These are phyloP conservation scores for Aaosphaeria arxii DNA, from an alignment of 2,329 filamentous ascomycete species.

Conservation along the genomic window DNA sequence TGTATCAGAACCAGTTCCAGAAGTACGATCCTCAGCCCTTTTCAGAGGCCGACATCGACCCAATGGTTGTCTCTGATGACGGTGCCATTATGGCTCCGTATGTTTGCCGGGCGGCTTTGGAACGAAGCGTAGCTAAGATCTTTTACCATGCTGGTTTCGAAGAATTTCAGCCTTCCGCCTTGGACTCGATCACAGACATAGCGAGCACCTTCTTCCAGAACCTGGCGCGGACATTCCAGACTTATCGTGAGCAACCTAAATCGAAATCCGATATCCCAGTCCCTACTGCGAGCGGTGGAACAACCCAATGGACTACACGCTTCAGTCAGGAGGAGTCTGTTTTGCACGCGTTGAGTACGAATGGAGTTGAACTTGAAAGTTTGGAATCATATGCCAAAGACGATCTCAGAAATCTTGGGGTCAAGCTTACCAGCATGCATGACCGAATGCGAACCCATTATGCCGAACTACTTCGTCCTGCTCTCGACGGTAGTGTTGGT, in stretches of 20 bases:
- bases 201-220: slow-evolving; percentile 88
- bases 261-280: slow-evolving; percentile 51
- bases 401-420: slow-evolving; percentile 81
- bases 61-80: slow-evolving; percentile 86
- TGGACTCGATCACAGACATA: slow-evolving; percentile 86
- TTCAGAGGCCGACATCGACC: slow-evolving; percentile 77
- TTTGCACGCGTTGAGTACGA: slow-evolving; percentile 80
- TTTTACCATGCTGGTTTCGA: slow-evolving; percentile 97
- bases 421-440: slow-evolving; percentile 79
- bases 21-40: slow-evolving; percentile 93
- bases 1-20: slow-evolving; percentile 97
- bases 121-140: slow-evolving; percentile 88
- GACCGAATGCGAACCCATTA: slow-evolving; percentile 93
- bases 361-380: slow-evolving; percentile 75
- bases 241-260: slow-evolving; percentile 81
- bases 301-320: slow-evolving; percentile 57
- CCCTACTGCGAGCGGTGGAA: slow-evolving; percentile 19
- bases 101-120: slow-evolving; percentile 78
- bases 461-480: slow-evolving; percentile 88
- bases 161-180: slow-evolving; percentile 89
- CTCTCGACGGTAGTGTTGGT: slow-evolving; percentile 70
- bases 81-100: slow-evolving; percentile 83
- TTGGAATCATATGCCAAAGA: slow-evolving; percentile 88
- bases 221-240: slow-evolving; percentile 72
- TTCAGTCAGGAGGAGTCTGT: slow-evolving; percentile 84